Conservation (phyloP, 805 yeast species). For the Peterozyma toletana region DNA sequence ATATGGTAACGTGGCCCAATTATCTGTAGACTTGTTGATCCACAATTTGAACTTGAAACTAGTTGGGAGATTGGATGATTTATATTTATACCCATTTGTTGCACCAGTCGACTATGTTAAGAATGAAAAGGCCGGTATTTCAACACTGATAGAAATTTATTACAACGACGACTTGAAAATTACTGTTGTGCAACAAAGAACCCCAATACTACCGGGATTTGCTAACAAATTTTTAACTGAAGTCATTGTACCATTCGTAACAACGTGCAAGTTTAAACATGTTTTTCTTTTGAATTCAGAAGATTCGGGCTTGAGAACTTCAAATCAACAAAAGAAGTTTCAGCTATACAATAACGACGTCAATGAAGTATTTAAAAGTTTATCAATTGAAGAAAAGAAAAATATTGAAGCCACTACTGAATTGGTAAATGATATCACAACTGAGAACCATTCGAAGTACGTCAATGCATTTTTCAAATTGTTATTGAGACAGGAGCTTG, state of each 20-base stretch:
- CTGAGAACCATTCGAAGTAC: slow-evolving; percentile 2
- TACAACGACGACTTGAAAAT: slow-evolving; percentile 30
- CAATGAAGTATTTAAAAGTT: slow-evolving; percentile 12
- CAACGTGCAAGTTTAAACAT: slow-evolving; percentile 28
- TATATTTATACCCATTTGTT: slow-evolving; percentile 69
- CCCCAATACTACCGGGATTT: slow-evolving; percentile 74
- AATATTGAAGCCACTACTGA: slow-evolving; percentile 5
- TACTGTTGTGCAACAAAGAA: slow-evolving; percentile 69
- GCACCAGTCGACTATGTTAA: slow-evolving; percentile 60
- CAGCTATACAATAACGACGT: slow-evolving; percentile 18
- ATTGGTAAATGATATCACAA: slow-evolving; percentile 4
- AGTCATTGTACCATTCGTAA: slow-evolving; percentile 42
- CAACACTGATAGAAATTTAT: slow-evolving; percentile 65
- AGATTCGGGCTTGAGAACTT: slow-evolving; percentile 45
- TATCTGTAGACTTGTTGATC: slow-evolving; percentile 65
- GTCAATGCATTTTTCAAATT: slow-evolving; percentile 2
- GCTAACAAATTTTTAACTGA: slow-evolving; percentile 42
- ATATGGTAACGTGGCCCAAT: slow-evolving; percentile 86
- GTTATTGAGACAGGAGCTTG: background rate
- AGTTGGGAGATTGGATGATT: slow-evolving; percentile 51
- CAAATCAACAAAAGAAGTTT: slow-evolving; percentile 9
- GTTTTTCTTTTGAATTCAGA: slow-evolving; percentile 64
- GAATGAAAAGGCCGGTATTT: slow-evolving; percentile 27
- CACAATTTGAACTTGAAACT: slow-evolving; percentile 49
- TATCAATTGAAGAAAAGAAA: slow-evolving; percentile 10